Evolutionary conservation across 169 alveolate genomes (phyloP).

Genomic region (Ichthyophthirius multifiliis): DNA sequence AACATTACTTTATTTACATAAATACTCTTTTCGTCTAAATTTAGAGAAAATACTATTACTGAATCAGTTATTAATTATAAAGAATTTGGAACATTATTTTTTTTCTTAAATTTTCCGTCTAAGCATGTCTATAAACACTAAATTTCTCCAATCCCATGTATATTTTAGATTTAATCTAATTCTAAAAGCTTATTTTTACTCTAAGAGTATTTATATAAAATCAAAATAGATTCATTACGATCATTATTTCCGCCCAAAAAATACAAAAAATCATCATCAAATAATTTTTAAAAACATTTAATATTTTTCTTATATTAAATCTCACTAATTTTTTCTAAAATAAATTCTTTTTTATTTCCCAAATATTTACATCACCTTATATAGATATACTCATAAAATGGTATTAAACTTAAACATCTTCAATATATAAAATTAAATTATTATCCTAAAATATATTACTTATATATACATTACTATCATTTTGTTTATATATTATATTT

Average conservation of each 20-base stretch:
- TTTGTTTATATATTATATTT: too few relatives aligned
- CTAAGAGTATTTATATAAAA: neutral
- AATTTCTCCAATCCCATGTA: neutral
- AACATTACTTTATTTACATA: neutral
- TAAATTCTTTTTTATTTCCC: too few relatives aligned
- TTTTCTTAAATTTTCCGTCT: neutral
- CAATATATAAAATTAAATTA: too few relatives aligned
- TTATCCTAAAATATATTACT: too few relatives aligned
- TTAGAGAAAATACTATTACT: neutral
- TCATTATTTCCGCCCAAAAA: neutral
- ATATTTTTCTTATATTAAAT: neutral
- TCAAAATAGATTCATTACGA: neutral
- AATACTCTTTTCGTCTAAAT: neutral
- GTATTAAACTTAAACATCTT: neutral
- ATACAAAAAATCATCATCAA: neutral
- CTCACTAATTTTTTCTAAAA: neutral
- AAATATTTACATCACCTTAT: too few relatives aligned
- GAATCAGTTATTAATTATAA: neutral
- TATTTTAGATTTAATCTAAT: neutral
- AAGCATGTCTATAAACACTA: neutral
- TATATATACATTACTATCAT: too few relatives aligned
- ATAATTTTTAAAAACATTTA: neutral
- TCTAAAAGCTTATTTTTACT: neutral
- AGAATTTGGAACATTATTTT: constrained; percentile 6
- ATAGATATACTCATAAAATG: too few relatives aligned